Conservation (phyloP, 495 filamentous ascomycete genomes). For the Penicillium flavigenum region DNA sequence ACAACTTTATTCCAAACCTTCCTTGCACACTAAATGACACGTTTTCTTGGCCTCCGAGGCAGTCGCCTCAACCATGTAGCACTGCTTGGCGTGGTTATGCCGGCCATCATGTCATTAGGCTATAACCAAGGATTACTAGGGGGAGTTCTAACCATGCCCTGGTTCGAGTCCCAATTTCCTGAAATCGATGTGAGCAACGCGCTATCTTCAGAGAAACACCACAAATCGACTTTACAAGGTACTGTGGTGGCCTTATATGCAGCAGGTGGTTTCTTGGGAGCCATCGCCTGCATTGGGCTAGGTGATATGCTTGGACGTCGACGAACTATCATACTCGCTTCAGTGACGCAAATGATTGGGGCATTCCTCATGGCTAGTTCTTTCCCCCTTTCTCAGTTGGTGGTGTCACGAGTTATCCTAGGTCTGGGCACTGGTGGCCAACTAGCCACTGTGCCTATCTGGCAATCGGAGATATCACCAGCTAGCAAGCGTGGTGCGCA, state of each 20-base stretch:
- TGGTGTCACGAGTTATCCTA: constrained; percentile 38
- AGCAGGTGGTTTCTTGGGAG: constrained; percentile 24
- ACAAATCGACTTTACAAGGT: constrained; percentile 20
- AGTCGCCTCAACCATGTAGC: constrained; percentile 24
- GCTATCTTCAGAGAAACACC: constrained; percentile 25
- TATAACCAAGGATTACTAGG: constrained; percentile 45
- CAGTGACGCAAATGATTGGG: constrained; percentile 28
- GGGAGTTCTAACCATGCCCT: constrained; percentile 26
- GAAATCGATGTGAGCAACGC: constrained; percentile 36
- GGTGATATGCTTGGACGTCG: constrained; percentile 28
- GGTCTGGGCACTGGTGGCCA: constrained; percentile 56
- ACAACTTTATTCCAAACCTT: background rate
- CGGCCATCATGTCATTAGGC: constrained; percentile 43
- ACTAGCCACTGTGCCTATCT: constrained; percentile 42
- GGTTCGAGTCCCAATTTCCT: constrained; percentile 43
- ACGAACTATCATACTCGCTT: constrained; percentile 21
- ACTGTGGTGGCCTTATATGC: constrained; percentile 30
- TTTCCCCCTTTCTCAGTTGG: constrained; percentile 27
- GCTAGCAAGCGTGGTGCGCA: constrained; percentile 35
- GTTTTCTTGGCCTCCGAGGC: constrained; percentile 24
- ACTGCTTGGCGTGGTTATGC: constrained; percentile 26
- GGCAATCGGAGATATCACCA: constrained; percentile 47
- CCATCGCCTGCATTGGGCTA: constrained; percentile 21
- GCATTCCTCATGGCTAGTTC: constrained; percentile 38
- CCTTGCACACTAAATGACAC: constrained; percentile 10